phyloP scores from a whole-genome alignment of 768 basidiomycete genomes.

The Trametes meyenii region DNA sequence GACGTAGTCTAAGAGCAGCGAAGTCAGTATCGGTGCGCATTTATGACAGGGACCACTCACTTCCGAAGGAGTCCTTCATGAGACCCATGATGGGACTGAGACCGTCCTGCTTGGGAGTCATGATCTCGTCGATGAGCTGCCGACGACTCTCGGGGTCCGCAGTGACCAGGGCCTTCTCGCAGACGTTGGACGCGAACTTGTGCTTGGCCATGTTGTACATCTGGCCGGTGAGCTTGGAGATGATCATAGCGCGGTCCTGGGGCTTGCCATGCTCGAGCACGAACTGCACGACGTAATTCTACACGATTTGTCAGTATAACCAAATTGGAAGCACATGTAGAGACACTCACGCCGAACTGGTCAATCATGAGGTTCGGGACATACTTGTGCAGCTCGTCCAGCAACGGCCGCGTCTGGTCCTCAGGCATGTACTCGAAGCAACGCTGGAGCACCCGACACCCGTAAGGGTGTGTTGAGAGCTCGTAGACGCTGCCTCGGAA shows the following conservation, averaged over 20 bases:
- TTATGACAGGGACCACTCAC: constrained; percentile 47
- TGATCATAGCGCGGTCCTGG: constrained; percentile 67
- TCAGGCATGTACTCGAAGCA: constrained; percentile 85
- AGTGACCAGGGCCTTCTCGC: constrained; percentile 82
- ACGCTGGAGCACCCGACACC: constrained; percentile 92
- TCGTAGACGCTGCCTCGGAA: constrained; percentile 82
- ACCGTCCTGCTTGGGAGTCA: constrained; percentile 65
- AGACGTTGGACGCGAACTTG: constrained; percentile 96
- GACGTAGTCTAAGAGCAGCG: constrained; percentile 67
- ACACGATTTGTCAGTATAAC: constrained; percentile 24
- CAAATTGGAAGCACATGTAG: background rate
- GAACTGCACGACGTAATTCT: constrained; percentile 97
- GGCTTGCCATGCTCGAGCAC: constrained; percentile 80
- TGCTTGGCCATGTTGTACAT: constrained; percentile 80
- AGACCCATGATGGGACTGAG: constrained; percentile 65
- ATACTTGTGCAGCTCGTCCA: constrained; percentile 82
- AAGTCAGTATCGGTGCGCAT: background rate
- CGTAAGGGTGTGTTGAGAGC: constrained; percentile 87
- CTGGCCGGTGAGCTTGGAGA: constrained; percentile 73
- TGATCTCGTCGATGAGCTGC: constrained; percentile 79
- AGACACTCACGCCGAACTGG: constrained; percentile 77
- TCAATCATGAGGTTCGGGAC: constrained; percentile 80
- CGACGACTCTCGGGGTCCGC: constrained; percentile 67
- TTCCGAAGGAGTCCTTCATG: constrained; percentile 90
- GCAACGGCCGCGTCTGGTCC: constrained; percentile 64